Percentiles rank a stretch among this genome's conserved stretches.
Evolutionary conservation across 768 basidiomycete species (phyloP).

Genomic region (Inosperma sp.): DNA sequence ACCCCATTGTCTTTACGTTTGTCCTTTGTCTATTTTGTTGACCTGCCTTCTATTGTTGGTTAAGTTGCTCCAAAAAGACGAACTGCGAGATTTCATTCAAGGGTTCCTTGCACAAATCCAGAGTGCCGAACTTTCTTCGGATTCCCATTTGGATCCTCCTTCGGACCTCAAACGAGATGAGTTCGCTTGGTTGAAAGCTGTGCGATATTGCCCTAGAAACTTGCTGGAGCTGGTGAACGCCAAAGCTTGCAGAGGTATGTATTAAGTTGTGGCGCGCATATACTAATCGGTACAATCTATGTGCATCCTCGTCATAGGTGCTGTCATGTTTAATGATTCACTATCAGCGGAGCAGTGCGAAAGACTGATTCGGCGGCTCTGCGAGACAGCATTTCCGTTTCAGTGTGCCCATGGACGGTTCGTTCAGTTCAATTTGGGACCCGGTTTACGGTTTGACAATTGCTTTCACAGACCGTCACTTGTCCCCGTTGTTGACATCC

Average conservation of each 20-base stretch:
- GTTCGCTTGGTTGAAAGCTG: slow-evolving; percentile 60
- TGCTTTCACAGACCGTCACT: slow-evolving; percentile 35
- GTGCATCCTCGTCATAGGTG: slow-evolving; percentile 48
- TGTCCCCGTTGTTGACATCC: slow-evolving; percentile 34
- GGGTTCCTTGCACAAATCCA: slow-evolving; percentile 63
- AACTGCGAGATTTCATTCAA: slow-evolving; percentile 73
- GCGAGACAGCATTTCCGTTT: slow-evolving; percentile 78
- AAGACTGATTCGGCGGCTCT: slow-evolving; percentile 61
- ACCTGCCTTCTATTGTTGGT: slow-evolving; percentile 11
- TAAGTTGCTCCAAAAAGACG: slow-evolving; percentile 62
- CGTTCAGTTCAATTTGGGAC: slow-evolving; percentile 15
- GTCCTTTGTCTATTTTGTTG: slow-evolving; percentile 21
- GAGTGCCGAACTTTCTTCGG: slow-evolving; percentile 35
- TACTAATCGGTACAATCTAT: neutral
- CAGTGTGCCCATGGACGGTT: slow-evolving; percentile 96
- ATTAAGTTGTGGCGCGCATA: neutral
- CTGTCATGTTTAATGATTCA: slow-evolving; percentile 94
- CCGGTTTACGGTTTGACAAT: slow-evolving; percentile 8
- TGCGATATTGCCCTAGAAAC: slow-evolving; percentile 79
- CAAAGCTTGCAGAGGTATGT: slow-evolving; percentile 88
- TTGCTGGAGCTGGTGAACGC: slow-evolving; percentile 87
- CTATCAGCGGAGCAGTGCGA: slow-evolving; percentile 65
- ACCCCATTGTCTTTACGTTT: slow-evolving; percentile 23
- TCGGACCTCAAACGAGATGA: slow-evolving; percentile 23
- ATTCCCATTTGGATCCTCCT: slow-evolving; percentile 23